phyloP scores from a whole-genome alignment of 2,329 filamentous ascomycete genomes.

The Fusarium zealandicum region DNA sequence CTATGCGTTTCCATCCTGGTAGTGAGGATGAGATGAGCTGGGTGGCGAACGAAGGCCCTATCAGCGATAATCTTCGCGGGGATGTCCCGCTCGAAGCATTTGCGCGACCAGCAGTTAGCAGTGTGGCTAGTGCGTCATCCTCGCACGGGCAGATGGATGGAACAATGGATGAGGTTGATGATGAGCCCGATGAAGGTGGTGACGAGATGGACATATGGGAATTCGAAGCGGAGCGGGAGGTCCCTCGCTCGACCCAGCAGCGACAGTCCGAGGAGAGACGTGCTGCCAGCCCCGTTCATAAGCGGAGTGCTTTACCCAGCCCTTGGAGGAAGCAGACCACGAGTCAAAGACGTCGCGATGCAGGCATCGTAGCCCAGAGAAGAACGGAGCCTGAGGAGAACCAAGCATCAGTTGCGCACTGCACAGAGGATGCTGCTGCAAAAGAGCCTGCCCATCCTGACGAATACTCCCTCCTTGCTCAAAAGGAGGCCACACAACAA shows the following conservation, averaged over 20 bases:
- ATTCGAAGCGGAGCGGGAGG: constrained; percentile 60
- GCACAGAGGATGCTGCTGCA: constrained; percentile 17
- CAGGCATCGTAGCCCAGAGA: not conserved
- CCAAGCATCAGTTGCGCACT: constrained; percentile 19
- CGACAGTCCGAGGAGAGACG: constrained; percentile 43
- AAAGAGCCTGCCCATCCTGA: constrained; percentile 42
- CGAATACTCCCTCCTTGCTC: constrained; percentile 56
- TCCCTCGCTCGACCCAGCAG: constrained; percentile 45
- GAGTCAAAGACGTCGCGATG: constrained; percentile 33
- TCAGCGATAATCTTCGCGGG: constrained; percentile 47
- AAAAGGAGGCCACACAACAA: constrained; percentile 29
- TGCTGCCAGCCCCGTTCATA: constrained; percentile 29
- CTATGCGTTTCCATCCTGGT: constrained; percentile 42
- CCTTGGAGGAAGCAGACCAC: constrained; percentile 48
- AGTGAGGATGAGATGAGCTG: constrained; percentile 55
- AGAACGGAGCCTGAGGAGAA: constrained; percentile 3
- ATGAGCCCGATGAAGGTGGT: constrained; percentile 37
- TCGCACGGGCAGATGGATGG: constrained; percentile 25
- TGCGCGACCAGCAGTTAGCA: constrained; percentile 11
- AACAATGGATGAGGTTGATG: constrained; percentile 25
- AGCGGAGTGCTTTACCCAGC: constrained; percentile 45
- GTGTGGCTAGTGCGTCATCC: not conserved
- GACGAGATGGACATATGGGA: constrained; percentile 65
- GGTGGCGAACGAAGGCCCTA: constrained; percentile 49
- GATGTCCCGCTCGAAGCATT: constrained; percentile 46